A percentile compares a stretch with the other conserved stretches of the same genome.
phyloP scores from a whole-genome alignment of 176 grass and related monocot genomes.

The Triticum urartu region DNA sequence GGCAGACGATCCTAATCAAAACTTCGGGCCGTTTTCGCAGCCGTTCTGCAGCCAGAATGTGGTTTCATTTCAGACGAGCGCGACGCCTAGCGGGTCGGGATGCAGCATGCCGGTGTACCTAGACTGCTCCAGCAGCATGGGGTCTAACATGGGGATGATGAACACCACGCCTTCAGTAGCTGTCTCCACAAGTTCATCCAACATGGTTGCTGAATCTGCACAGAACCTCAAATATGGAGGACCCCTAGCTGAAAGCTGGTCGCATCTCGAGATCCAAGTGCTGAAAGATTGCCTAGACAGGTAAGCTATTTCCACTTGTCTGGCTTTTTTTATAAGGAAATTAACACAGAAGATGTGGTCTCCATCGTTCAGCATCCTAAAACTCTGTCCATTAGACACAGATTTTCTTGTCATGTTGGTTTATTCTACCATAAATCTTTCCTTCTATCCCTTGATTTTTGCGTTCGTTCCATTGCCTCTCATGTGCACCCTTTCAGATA shows the following conservation, averaged over 20 bases:
- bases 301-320: slow-evolving; percentile 46
- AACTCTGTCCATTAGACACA: neutral
- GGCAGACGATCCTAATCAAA: slow-evolving; percentile 66
- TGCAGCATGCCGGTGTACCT: slow-evolving; percentile 47
- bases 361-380: slow-evolving; percentile 3
- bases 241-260: slow-evolving; percentile 65
- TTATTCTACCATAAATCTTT: neutral
- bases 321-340: neutral
- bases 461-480: neutral
- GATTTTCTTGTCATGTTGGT: neutral
- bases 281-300: slow-evolving; percentile 65
- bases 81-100: slow-evolving; percentile 32
- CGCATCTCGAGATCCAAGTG: slow-evolving; percentile 51
- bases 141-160: slow-evolving; percentile 42
- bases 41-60: slow-evolving; percentile 71
- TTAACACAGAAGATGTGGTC: neutral
- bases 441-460: neutral
- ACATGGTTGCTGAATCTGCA: slow-evolving; percentile 31
- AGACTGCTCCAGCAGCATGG: slow-evolving; percentile 51
- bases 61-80: slow-evolving; percentile 80
- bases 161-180: slow-evolving; percentile 55
- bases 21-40: slow-evolving; percentile 70
- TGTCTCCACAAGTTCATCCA: slow-evolving; percentile 56
- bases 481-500: slow-evolving; percentile 50
- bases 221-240: slow-evolving; percentile 63